Evolutionary conservation across 2,329 filamentous ascomycete genomes (phyloP), one percentile per base, ranked within the genome.

Genomic region (Teratosphaeria destructans): DNA sequence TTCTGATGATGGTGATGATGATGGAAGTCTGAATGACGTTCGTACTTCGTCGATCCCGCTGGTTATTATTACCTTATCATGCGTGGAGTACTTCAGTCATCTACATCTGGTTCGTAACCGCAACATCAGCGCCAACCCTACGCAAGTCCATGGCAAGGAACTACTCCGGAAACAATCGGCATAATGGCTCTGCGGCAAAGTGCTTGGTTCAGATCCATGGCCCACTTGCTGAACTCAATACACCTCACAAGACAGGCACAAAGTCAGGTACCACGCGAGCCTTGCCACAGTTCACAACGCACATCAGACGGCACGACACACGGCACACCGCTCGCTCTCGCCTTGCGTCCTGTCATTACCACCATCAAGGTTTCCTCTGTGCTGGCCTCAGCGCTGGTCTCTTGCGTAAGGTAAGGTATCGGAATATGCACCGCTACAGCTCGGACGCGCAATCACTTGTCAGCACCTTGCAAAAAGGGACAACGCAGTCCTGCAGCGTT

Each of bases 231-330:
- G 43, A 49, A 49, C 43, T 49, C 43, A 49, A 49, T 49, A 49
- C 43, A 16, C 37, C 37, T 43, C 37, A 43, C 37, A 43, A 43
- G 37, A 43, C 37, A 43, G 37, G 37, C 37, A 43, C 37, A 12
- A 32, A 14, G 43, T 49, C 43, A 56, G 55, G 55, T 56, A 56
- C 55, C 32, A 56, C 54, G 14, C 32, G 35, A 56, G 43, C 43
- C 43, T 49, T 49, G 43, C 16, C 43, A 16, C 43, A 23, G 16
- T 49, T 32, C 10, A 49, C 16, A 23, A 23, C 43, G 43, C 43
- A 43, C 37, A 43, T 43, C 37, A 14, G 37, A 43, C 37, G 43
- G 43, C 43, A 49, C n/a, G 43, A 23, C 43, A n/a, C 43, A 23
- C 43, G 43, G 14, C 19, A 49, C 43, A 49, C 43, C 43, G 53